Conservation (phyloP, 306 rosid species). For the Abrus precatorius region DNA sequence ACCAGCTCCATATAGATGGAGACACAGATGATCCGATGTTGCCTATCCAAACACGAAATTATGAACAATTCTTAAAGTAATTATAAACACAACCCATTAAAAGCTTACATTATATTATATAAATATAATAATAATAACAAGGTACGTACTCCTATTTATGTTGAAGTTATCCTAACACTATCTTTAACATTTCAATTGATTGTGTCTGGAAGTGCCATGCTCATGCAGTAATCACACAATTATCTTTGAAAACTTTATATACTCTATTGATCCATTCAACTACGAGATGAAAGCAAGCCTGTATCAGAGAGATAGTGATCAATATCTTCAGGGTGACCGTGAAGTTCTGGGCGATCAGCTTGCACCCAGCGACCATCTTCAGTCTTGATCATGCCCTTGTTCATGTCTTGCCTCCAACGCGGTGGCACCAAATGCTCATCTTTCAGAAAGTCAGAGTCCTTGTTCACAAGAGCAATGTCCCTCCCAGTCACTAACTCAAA, state of each 20-base stretch:
- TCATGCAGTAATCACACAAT: too few relatives aligned
- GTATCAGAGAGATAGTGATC: constrained; percentile 57
- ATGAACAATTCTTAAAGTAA: too few relatives aligned
- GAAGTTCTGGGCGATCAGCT: constrained; percentile 63
- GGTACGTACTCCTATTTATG: not conserved
- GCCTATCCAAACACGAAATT: too few relatives aligned
- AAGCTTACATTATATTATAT: too few relatives aligned
- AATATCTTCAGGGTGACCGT: constrained; percentile 62
- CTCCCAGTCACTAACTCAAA: constrained; percentile 68
- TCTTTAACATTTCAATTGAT: not conserved
- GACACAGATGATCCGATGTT: too few relatives aligned
- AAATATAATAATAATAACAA: not conserved
- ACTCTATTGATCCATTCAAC: not conserved
- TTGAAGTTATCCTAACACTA: not conserved
- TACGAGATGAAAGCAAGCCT: constrained; percentile 44
- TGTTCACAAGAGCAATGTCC: constrained; percentile 89
- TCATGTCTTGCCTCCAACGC: constrained; percentile 81
- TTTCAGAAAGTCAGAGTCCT: constrained; percentile 75
- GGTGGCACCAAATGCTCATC: constrained; percentile 90
- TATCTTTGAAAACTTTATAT: too few relatives aligned
- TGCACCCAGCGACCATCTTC: constrained; percentile 80
- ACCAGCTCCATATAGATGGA: too few relatives aligned
- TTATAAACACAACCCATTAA: not conserved
- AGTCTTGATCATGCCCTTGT: constrained; percentile 72
- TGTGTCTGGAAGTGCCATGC: too few relatives aligned